Base-by-base conservation (phyloP, 2,329 filamentous ascomycete genomes). In the Xylariaceae sp. region DNA sequence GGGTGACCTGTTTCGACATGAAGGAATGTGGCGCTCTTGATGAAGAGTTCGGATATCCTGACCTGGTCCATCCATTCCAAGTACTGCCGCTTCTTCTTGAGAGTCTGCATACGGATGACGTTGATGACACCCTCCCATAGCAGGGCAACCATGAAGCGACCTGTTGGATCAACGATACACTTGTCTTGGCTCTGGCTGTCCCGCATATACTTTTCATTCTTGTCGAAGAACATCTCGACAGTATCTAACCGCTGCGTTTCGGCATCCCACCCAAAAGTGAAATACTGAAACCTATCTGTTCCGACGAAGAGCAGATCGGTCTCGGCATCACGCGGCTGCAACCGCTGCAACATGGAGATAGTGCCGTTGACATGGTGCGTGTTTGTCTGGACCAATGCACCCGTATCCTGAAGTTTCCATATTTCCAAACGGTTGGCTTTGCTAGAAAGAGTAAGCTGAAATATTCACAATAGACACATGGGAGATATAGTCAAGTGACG, bases 291-390 rank as follows among this genome's bases (percentile, higher is more conserved):
- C 48, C 87, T 83, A 65, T 96, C 87, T 42, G 94, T 99, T 44
- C 90, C 92, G 49, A 99, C 80, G 65, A 99, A 96, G 53, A 99
- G 81, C 54, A 96, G 82, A 59, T 97, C 90, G 42, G 85, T 89
- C 5, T 77, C 70, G 27, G 85, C 84, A 58, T 89, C 82, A 43
- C 83, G 82, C 6, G 91, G 90, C 22, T 83, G 83, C 42, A 99
- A 76, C 62, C 84, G 86, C 62, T 94, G 82, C 12, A 96, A 79
- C 75, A 96, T 89, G 7, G 87, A 86, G 58, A 97, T 85, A 58
- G 87, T 89, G 65, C 92, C 94, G 66, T 92, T 92, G 48, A 97
- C 77, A 54, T 83, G 75, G 62, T 85, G 86, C 3, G 88, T 86
- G 55, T 77, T 58, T 2, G 57, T 47, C 19, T 59, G 81, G 32